These are phyloP conservation scores for Coemansia sp. DNA, from an alignment of 192 early-diverging fungal genomes.

Conservation along the genomic window DNA sequence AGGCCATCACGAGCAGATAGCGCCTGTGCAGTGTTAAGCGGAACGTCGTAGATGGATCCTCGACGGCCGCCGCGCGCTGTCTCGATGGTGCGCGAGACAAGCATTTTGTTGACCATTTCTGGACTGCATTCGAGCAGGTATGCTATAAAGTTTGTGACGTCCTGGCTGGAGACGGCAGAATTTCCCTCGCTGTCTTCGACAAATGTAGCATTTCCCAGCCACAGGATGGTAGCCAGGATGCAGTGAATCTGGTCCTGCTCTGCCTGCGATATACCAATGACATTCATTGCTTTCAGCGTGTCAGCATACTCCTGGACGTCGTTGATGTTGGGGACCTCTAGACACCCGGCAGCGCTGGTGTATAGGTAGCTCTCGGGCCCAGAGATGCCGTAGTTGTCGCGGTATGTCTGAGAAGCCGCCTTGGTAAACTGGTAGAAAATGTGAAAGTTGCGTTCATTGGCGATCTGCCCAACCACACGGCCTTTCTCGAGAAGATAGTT, in stretches of 20 bases:
- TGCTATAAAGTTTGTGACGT: constrained; percentile 70
- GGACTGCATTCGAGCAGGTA: constrained; percentile 68
- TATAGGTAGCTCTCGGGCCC: constrained; percentile 79
- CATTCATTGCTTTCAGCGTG: constrained; percentile 88
- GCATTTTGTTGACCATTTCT: constrained; percentile 62
- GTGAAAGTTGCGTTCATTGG: constrained; percentile 97
- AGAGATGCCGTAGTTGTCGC: constrained; percentile 66
- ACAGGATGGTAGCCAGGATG: constrained; percentile 91
- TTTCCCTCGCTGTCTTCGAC: constrained; percentile 77
- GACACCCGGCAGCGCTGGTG: constrained; percentile 70
- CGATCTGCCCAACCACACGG: constrained; percentile 91
- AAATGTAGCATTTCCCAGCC: constrained; percentile 95
- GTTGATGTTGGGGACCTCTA: constrained; percentile 90
- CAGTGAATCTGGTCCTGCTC: constrained; percentile 88
- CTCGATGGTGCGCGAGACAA: constrained; percentile 72
- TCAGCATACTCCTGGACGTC: constrained; percentile 84
- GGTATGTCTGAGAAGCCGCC: constrained; percentile 71
- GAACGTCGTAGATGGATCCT: constrained; percentile 79
- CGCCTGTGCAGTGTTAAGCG: constrained; percentile 90
- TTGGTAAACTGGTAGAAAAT: constrained; percentile 92
- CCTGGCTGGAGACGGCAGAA: constrained; percentile 59
- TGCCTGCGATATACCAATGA: constrained; percentile 79
- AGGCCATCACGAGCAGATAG: constrained; percentile 87
- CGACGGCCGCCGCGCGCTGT: constrained; percentile 74
- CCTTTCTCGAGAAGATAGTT: constrained; percentile 98